Evolutionary conservation across 495 filamentous ascomycete species (phyloP), one percentile per base, ranked within the genome.

Genomic region (Xylaria telfairii): DNA sequence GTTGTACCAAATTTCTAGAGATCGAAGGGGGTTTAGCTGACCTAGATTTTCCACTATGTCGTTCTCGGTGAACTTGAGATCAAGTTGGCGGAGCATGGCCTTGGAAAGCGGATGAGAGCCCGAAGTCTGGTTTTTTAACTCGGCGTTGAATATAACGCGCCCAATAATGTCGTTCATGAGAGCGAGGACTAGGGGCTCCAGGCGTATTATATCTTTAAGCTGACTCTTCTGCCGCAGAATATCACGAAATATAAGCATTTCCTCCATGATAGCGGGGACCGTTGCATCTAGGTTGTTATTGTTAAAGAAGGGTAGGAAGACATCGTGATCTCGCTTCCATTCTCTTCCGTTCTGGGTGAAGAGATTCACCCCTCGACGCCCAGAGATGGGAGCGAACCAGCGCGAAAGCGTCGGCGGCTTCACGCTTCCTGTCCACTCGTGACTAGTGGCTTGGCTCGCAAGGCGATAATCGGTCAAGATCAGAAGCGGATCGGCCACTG

Each of bases 131-230:
- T 76, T 77, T n/a, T 72, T 72, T 4, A 77, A 30, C 30, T 77
- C 72, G 12, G 73, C 72, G 19, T 76, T 77, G 54, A 83, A 75
- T 3, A 80, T 71, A 5, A 82, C 63, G 12, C 72, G 72, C 9
- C 80, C 82, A 30, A 81, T 84, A 72, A 94, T 92, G 74, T 94
- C 92, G 81, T 93, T 84, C 74, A 91, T 82, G 76, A 94, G 82
- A 71, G 89, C 87, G 34, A 90, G 87, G 9, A 87, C 86, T 77
- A 92, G 77, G 70, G 90, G 90, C 78, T 92, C 91, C 54, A 93
- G 77, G 79, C 91, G 64, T 28, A 79, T 74, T 28, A 81, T 53
- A 37, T 78, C 75, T 5, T 74, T 74, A 0, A 46, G 63, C 9
- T 46, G 28, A 28, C 74, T 73, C 44, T 76, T 54, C 32, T 76